phyloP scores from a whole-genome alignment of 1,139 yeast species.

The Diutina scorzettiae region DNA sequence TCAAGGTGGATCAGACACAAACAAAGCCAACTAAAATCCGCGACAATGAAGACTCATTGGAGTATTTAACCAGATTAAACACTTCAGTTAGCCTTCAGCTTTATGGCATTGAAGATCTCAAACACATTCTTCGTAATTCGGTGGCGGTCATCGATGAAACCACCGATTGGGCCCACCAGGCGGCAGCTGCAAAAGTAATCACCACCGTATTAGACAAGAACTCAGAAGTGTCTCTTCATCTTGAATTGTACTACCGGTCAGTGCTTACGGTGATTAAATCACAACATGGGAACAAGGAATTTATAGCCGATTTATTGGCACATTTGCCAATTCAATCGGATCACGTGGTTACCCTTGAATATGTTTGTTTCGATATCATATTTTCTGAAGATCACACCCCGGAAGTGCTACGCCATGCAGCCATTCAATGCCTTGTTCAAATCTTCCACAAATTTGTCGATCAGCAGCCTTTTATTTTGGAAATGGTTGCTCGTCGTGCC shows the following conservation, averaged over 20 bases:
- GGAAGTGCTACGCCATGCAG: background rate
- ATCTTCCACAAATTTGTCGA: background rate
- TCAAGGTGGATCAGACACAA: background rate
- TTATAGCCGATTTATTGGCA: background rate
- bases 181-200: background rate
- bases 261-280: background rate
- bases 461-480: background rate
- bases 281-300: background rate
- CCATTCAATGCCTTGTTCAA: background rate
- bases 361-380: background rate
- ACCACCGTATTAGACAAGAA: background rate
- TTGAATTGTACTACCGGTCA: background rate
- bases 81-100: background rate
- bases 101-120: background rate
- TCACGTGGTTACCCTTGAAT: slow-evolving; percentile 1
- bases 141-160: background rate
- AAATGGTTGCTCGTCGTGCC: background rate
- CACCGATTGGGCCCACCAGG: slow-evolving; percentile 2
- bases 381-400: background rate
- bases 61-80: background rate
- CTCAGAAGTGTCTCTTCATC: background rate
- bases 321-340: background rate
- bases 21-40: background rate
- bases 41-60: background rate
- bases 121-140: background rate